Evolutionary conservation across 768 basidiomycete genomes (phyloP).

Genomic region (Boletus subcaerulescens): DNA sequence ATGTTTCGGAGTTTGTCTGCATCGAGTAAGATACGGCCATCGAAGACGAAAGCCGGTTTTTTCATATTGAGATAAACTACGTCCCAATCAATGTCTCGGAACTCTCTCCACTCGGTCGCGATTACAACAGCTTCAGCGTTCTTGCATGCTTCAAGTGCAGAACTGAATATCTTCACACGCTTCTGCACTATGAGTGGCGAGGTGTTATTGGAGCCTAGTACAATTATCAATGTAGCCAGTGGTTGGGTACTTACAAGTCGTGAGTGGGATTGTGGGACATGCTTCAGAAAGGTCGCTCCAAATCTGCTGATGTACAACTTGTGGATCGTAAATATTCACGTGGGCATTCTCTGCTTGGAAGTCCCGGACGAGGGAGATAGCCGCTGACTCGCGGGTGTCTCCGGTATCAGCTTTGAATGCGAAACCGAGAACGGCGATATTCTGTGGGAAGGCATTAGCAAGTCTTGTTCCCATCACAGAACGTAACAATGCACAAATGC

Average conservation of each 20-base stretch:
- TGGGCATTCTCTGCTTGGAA: conserved; percentile 88
- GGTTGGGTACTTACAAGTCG: conserved; percentile 52
- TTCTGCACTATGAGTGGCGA: conserved; percentile 63
- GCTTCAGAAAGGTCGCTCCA: conserved; percentile 77
- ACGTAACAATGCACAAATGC: neutral
- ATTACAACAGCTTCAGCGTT: conserved; percentile 91
- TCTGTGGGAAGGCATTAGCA: conserved; percentile 40
- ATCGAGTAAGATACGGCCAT: conserved; percentile 87
- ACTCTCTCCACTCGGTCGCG: conserved; percentile 98
- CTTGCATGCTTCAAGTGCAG: conserved; percentile 85
- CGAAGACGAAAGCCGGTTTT: conserved; percentile 98
- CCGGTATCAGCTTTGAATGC: conserved; percentile 99
- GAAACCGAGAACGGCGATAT: conserved; percentile 95
- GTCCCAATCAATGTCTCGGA: conserved; percentile 89
- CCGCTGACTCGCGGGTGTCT: conserved; percentile 95
- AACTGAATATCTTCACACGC: conserved; percentile 73
- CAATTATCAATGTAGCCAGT: neutral
- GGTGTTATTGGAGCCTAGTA: neutral
- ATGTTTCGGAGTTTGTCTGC: conserved; percentile 74
- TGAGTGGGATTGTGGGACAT: conserved; percentile 58
- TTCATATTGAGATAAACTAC: conserved; percentile 84
- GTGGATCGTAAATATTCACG: conserved; percentile 89
- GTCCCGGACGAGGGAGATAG: conserved; percentile 91
- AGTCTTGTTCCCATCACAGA: neutral
- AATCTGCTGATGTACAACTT: conserved; percentile 83